Percentiles rank a stretch among this genome's conserved stretches.
phyloP scores from a whole-genome alignment of 2,329 filamentous ascomycete genomes.

The Keithomyces neogunnii region DNA sequence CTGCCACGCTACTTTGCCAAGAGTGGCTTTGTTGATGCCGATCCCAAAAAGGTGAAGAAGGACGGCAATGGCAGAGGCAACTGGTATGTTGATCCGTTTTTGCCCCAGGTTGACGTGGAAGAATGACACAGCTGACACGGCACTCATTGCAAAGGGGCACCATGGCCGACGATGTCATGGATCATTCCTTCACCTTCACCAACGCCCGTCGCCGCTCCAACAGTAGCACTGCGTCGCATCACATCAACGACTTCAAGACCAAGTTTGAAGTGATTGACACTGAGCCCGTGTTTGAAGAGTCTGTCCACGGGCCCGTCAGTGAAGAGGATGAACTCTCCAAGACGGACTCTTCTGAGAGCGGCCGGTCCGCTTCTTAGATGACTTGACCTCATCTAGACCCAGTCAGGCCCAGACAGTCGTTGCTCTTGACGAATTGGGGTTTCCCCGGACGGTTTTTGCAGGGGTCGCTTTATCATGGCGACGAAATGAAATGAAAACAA shows the following conservation, averaged over 20 bases:
- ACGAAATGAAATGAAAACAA: constrained; percentile 14
- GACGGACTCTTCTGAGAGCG: constrained; percentile 51
- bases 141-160: constrained; percentile 55
- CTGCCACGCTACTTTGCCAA: constrained; percentile 93
- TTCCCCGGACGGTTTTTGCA: background rate
- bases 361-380: constrained; percentile 40
- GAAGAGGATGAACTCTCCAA: constrained; percentile 50
- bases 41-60: constrained; percentile 96
- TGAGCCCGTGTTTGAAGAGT: constrained; percentile 89
- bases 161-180: constrained; percentile 73
- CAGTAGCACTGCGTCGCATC: constrained; percentile 65
- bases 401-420: constrained; percentile 14
- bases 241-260: constrained; percentile 77
- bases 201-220: constrained; percentile 90
- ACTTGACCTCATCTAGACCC: constrained; percentile 28
- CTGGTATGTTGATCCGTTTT: constrained; percentile 56
- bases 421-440: constrained; percentile 2
- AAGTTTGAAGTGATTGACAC: constrained; percentile 90
- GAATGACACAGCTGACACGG: background rate
- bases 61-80: constrained; percentile 88
- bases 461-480: background rate
- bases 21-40: constrained; percentile 66
- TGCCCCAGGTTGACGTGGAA: background rate
- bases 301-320: constrained; percentile 58
- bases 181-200: constrained; percentile 73